phyloP scores from a whole-genome alignment of 2,329 filamentous ascomycete genomes.

The Karstenula rhodostoma region DNA sequence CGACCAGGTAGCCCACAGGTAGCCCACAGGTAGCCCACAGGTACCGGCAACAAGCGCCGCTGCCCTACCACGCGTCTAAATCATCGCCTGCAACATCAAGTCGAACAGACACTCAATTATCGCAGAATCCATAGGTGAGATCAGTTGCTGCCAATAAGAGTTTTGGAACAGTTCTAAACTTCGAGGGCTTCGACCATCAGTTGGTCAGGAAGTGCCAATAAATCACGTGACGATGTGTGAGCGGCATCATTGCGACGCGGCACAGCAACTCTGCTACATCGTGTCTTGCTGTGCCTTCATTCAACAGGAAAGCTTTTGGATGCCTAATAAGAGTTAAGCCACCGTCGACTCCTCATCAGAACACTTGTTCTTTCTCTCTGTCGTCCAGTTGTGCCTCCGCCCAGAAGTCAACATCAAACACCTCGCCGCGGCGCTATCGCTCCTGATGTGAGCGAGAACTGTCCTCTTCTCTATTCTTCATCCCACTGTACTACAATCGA shows the following conservation, averaged over 20 bases:
- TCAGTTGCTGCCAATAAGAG: neutral
- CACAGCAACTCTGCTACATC: slow-evolving; percentile 1
- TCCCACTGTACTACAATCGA: neutral
- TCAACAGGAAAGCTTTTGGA: neutral
- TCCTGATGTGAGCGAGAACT: neutral
- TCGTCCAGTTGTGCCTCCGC: neutral
- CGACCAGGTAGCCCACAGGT: neutral
- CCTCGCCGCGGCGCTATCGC: neutral
- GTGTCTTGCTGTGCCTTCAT: neutral
- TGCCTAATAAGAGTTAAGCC: no score
- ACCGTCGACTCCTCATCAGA: neutral
- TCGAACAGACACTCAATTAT: neutral
- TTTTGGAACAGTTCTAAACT: neutral
- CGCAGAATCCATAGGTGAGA: neutral
- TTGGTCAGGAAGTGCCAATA: neutral
- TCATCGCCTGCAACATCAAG: neutral
- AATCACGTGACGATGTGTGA: slow-evolving; percentile 1
- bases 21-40: neutral
- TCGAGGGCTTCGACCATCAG: neutral
- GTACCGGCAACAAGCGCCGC: neutral
- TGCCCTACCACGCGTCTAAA: neutral
- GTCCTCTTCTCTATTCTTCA: no score
- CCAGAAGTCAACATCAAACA: neutral
- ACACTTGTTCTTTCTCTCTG: neutral
- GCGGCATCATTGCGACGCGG: neutral